Evolutionary conservation across 2,329 filamentous ascomycete genomes (phyloP).

Genomic region (Domatiomyces globalis): DNA sequence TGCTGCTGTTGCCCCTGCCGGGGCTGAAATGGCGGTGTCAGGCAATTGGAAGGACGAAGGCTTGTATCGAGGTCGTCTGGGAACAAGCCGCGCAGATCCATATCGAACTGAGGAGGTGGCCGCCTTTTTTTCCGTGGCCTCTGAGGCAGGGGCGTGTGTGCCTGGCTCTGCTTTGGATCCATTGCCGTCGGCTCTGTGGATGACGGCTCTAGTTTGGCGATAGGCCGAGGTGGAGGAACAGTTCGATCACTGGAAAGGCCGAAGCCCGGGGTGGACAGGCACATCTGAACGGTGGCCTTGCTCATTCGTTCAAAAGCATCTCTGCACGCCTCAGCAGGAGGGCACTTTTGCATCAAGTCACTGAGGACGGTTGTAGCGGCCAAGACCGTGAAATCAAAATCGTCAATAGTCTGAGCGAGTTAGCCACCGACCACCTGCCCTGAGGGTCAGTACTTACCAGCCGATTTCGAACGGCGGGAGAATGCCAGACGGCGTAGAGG

Average conservation of each 20-base stretch:
- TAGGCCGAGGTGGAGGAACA: constrained; percentile 8
- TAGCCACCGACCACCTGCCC: constrained; percentile 2
- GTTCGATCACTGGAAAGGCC: constrained; percentile 30
- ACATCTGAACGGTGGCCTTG: constrained; percentile 92
- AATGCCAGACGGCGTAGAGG: constrained; percentile 95
- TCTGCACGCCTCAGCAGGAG: constrained; percentile 82
- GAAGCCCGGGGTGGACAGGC: constrained; percentile 72
- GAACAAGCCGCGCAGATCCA: constrained; percentile 41
- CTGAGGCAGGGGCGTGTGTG: constrained; percentile 2
- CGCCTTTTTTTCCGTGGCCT: constrained; percentile 18
- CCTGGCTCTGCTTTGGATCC: constrained; percentile 2
- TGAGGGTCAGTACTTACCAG: constrained; percentile 46
- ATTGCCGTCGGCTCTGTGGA: constrained; percentile 19
- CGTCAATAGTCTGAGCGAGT: constrained; percentile 55
- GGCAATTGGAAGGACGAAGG: constrained; percentile 9
- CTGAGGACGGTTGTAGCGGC: constrained; percentile 84
- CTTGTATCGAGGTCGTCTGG: constrained; percentile 27
- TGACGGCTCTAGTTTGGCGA: constrained; percentile 23
- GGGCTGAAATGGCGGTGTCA: constrained; percentile 7
- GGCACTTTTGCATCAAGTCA: constrained; percentile 87
- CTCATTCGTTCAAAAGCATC: constrained; percentile 92
- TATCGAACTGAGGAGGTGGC: constrained; percentile 44
- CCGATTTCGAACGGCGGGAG: constrained; percentile 68
- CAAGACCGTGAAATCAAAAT: constrained; percentile 93
- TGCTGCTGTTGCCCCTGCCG: constrained; percentile 3